Base-by-base conservation (phyloP, 306 rosid genomes). In the Lithocarpus polystachyus region DNA sequence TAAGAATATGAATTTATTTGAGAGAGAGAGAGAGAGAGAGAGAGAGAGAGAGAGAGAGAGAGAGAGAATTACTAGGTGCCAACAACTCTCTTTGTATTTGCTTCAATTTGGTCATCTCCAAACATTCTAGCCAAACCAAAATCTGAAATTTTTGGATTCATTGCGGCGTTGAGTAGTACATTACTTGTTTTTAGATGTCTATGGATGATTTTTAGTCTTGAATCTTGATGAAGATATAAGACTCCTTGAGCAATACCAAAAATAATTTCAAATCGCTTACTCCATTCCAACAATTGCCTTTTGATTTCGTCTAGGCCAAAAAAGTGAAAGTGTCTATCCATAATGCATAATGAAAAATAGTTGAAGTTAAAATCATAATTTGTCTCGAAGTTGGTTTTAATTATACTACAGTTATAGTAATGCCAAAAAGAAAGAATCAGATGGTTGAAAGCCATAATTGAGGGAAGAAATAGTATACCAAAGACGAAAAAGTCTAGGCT, bases 171-270 rank as follows among this genome's bases (percentile, higher is more conserved):
- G 51, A 86, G 80, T n/a, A 86, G 83, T 53, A 86, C 78, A 45
- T 82, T 82, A 64, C 89, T 82, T 22, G 86, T 82, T 76, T 84
- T 87, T 9, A 87, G 67, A 57, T 87, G 86, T 68, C 87, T 71
- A 75, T 86, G 89, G 29, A 86, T 61, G 61, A 86, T 78, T 43
- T 85, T 86, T 7, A 88, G 57, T 12, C 89, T 80, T 37, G 91
- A 85, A 76, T 88, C 91, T 82, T 89, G 70, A 13, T 85, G 89
- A 64, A 88, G 86, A 73, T 88, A 88, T 40, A 88, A 78, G 40
- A 88, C 79, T 54, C 91, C 89, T 19, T 87, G 69, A 62, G 89
- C 91, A 56, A 85, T 88, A 28, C 91, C 89, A 22, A 43, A 75
- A 35, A 88, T 81, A 59, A 88, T 88, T 54, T 83, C 84, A 5